Conservation (phyloP, 148 eudicot genomes). For the Fagopyrum tataricum region DNA sequence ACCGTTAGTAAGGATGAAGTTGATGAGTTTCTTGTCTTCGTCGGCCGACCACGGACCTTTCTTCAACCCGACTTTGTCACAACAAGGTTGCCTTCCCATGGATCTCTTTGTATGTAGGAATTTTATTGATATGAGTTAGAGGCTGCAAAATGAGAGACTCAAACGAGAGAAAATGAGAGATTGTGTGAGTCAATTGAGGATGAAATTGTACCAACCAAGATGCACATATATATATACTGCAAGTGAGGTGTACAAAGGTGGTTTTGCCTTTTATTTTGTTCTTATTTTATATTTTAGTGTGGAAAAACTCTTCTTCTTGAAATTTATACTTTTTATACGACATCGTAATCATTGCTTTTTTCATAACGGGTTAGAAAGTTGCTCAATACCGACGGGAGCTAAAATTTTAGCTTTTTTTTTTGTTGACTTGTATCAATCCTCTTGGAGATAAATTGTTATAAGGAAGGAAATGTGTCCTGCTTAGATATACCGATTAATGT, state of each 20-base stretch:
- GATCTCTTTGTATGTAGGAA: neutral
- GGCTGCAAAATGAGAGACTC: neutral
- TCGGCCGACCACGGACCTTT: constrained; percentile 99
- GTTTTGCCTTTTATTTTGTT: neutral
- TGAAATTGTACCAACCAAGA: neutral
- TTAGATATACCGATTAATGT: no score
- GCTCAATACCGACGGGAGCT: no score
- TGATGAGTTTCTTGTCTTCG: constrained; percentile 92
- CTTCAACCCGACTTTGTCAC: constrained; percentile 92
- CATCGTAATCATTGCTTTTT: neutral
- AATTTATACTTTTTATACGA: neutral
- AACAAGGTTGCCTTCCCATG: constrained; percentile 97
- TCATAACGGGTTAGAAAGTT: neutral
- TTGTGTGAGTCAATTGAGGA: neutral
- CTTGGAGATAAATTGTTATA: no score
- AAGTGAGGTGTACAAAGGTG: neutral
- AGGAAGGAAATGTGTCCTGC: no score
- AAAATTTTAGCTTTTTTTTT: no score
- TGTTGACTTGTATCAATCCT: no score
- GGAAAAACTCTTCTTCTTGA: neutral
- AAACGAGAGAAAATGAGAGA: neutral
- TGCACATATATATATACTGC: neutral
- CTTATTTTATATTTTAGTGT: neutral
- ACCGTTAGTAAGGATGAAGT: constrained; percentile 74
- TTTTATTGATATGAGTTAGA: neutral